Conservation (phyloP, 768 basidiomycete genomes). For the Clitopilus passeckerianus region DNA sequence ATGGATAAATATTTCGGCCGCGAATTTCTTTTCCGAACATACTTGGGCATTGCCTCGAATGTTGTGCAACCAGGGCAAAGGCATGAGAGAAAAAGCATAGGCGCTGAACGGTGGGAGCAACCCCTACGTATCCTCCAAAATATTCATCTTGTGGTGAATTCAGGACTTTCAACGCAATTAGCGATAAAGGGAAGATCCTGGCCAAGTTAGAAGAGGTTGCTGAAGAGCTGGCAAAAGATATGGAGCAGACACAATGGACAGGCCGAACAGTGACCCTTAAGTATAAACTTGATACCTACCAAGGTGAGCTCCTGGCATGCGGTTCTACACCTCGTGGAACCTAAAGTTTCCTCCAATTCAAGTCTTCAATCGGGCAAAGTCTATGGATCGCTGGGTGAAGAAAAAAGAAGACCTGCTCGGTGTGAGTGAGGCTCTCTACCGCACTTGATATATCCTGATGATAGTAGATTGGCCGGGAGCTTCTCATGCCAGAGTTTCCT, state of each 20-base stretch:
- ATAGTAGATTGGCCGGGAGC: conserved; percentile 68
- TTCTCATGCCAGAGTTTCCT: conserved; percentile 78
- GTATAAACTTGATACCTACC: conserved; percentile 87
- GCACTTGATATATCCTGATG: conserved; percentile 6
- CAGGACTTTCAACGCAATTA: conserved; percentile 75
- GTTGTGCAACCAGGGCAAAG: conserved; percentile 68
- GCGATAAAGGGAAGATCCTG: conserved; percentile 61
- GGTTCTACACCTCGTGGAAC: background rate
- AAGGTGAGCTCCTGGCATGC: conserved; percentile 40
- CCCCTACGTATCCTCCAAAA: background rate
- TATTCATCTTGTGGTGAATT: background rate
- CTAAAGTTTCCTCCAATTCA: background rate
- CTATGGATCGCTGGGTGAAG: conserved; percentile 71
- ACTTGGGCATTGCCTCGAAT: conserved; percentile 87
- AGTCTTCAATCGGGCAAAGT: conserved; percentile 84
- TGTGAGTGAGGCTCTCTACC: conserved; percentile 33
- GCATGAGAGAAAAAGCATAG: conserved; percentile 89
- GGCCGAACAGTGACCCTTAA: conserved; percentile 90
- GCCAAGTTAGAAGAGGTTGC: conserved; percentile 79
- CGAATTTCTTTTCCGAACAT: conserved; percentile 65
- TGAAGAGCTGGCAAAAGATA: conserved; percentile 75
- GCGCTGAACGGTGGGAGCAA: conserved; percentile 70
- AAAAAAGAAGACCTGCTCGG: conserved; percentile 75
- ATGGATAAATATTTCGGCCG: conserved; percentile 90
- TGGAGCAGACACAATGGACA: conserved; percentile 74